Base-by-base conservation (phyloP, 1,284 basidiomycete genomes). In the Gastroboletus turbinatus region DNA sequence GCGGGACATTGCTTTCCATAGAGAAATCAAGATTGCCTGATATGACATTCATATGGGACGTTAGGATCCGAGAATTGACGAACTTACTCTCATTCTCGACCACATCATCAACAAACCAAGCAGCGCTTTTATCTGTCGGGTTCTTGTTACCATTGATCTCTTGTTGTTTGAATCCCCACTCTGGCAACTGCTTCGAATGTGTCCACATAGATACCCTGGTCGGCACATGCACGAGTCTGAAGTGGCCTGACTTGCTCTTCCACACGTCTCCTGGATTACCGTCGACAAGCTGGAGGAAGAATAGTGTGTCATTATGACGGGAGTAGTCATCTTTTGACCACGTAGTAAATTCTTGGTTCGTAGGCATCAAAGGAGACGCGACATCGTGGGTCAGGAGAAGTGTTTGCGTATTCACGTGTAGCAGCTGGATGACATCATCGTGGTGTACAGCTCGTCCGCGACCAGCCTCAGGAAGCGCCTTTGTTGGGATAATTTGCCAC, bases 141-240 rank as follows among this genome's bases (percentile, higher is more conserved):
- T 92, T 95, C 81, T 98, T 99, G 78, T 98, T 96, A 0, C 97
- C 97, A 67, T 99, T 99, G 63, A 99, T 85, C 70, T 99, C 97
- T 68, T 98, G 95, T 73, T 99, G 97, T 67, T 90, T 90, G 79
- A 88, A 96, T 1, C 87, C 97, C 97, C 97, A 99, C 2, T 96
- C 95, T 0, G 97, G 97, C 13, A 99, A 79, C 46, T 85, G 82
- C 53, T 88, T 84, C 13, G 82, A 66, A 69, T 96, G 92, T 7
- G 96, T 98, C 95, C 94, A 98, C 79, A 99, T 84, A 1, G 89
- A 85, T 32, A 99, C 97, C 67, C 85, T 88, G 2, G 97, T 99
- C 7, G 88, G 83, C 4, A 92, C 81, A 73, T 99, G 97, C 21
- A 96, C 77, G 19, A 98, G 80, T 67, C 85, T 86, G 79, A 98